phyloP scores from a whole-genome alignment of 1,284 basidiomycete genomes.

The Cryptococcus sp. region DNA sequence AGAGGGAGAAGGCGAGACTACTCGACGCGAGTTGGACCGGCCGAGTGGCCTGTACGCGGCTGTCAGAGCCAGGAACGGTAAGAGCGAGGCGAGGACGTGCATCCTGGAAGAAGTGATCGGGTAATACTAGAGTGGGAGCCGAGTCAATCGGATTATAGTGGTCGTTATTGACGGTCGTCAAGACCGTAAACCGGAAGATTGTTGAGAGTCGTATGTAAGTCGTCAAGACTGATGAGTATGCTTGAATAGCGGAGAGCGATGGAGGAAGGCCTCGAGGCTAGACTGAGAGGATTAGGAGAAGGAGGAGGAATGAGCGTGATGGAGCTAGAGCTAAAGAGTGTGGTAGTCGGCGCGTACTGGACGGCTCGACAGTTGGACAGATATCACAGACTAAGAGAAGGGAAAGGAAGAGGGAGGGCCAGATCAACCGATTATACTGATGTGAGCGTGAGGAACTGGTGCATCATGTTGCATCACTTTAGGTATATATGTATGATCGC shows the following conservation, averaged over 20 bases:
- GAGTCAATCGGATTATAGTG: neutral
- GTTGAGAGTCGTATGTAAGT: neutral
- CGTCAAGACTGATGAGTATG: neutral
- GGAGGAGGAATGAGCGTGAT: neutral
- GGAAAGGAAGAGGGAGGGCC: neutral
- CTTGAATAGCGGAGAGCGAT: conserved; percentile 4
- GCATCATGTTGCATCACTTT: too few species aligned
- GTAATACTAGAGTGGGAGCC: neutral
- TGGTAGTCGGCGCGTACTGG: neutral
- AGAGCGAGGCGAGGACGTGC: conserved; percentile 9
- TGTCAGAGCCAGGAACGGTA: conserved; percentile 6
- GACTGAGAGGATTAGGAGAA: neutral
- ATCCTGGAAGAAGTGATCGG: neutral
- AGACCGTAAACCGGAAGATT: neutral
- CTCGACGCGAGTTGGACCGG: neutral
- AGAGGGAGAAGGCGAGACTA: neutral
- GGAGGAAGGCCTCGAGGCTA: conserved; percentile 1
- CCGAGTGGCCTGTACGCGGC: conserved; percentile 3
- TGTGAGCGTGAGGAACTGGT: too few species aligned
- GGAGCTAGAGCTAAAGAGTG: neutral
- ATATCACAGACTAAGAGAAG: neutral
- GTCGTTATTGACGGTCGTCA: neutral
- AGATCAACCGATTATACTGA: neutral
- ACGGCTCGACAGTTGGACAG: neutral
- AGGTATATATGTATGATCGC: too few species aligned